Percentiles rank a stretch among this genome's conserved stretches.
Conservation (phyloP, 2,329 filamentous ascomycete species). For the Fusarium robinianum region DNA sequence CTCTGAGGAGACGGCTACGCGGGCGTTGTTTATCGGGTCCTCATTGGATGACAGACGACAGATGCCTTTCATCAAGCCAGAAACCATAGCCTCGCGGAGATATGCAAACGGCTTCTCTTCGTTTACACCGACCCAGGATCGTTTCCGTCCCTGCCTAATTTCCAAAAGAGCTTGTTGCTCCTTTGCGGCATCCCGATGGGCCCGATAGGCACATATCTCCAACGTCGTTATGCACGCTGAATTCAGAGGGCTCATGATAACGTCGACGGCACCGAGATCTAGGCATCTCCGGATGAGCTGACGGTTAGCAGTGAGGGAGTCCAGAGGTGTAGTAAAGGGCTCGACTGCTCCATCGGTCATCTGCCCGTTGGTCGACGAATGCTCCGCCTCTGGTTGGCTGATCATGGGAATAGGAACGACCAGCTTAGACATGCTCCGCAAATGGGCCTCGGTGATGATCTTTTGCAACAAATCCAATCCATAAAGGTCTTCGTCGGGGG, state of each 20-base stretch:
- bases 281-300: constrained; percentile 70
- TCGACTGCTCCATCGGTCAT: constrained; percentile 48
- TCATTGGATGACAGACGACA: constrained; percentile 71
- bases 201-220: constrained; percentile 81
- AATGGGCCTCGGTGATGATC: constrained; percentile 61
- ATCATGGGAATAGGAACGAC: constrained; percentile 62
- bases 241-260: constrained; percentile 79
- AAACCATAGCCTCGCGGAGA: constrained; percentile 91
- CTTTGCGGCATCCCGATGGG: constrained; percentile 74
- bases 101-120: constrained; percentile 88
- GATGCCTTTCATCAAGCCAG: constrained; percentile 85
- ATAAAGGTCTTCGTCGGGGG: constrained; percentile 56
- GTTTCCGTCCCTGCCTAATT: constrained; percentile 75
- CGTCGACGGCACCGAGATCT: constrained; percentile 84
- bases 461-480: constrained; percentile 59
- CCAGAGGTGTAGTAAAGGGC: constrained; percentile 35
- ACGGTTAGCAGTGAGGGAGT: constrained; percentile 40
- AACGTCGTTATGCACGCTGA: constrained; percentile 74
- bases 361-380: constrained; percentile 36
- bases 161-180: constrained; percentile 75
- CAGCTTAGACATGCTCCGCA: constrained; percentile 60
- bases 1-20: constrained; percentile 69
- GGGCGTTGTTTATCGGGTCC: constrained; percentile 64
- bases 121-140: constrained; percentile 88
- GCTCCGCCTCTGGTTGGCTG: constrained; percentile 43